Conservation (phyloP, 1,284 basidiomycete genomes). For the Leccinum variabile region DNA sequence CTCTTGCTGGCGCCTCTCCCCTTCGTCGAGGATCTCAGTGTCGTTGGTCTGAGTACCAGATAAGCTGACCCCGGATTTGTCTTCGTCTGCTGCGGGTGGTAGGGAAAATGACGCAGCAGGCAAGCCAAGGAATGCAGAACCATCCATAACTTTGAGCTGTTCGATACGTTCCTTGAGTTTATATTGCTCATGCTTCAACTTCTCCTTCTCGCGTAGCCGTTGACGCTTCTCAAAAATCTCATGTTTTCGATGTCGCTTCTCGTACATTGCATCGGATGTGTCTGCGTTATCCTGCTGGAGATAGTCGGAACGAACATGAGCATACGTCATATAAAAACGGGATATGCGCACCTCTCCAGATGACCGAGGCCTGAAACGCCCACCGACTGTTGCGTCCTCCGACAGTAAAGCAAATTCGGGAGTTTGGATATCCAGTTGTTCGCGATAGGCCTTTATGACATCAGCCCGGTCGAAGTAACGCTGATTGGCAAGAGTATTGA, state of each 20-base stretch:
- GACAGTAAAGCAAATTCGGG: conserved; percentile 62
- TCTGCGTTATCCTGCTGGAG: conserved; percentile 51
- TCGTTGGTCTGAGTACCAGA: conserved; percentile 42
- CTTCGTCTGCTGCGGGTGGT: conserved; percentile 31
- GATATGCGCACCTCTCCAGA: conserved; percentile 62
- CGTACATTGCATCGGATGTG: conserved; percentile 83
- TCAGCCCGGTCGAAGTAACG: conserved; percentile 78
- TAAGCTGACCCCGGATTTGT: conserved; percentile 31
- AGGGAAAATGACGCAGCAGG: conserved; percentile 55
- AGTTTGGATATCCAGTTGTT: conserved; percentile 69
- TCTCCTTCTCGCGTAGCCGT: conserved; percentile 85
- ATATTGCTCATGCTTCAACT: conserved; percentile 87
- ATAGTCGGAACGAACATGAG: conserved; percentile 13
- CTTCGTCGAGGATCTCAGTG: conserved; percentile 50
- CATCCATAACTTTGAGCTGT: conserved; percentile 74
- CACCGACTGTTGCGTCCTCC: conserved; percentile 60
- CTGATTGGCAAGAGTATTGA: conserved; percentile 61
- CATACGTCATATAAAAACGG: conserved; percentile 11
- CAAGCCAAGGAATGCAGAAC: conserved; percentile 62
- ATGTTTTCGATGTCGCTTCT: conserved; percentile 81
- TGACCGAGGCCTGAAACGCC: conserved; percentile 64
- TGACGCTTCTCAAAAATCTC: conserved; percentile 85
- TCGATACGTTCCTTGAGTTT: conserved; percentile 89
- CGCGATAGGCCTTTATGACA: conserved; percentile 66
- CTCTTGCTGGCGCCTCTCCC: conserved; percentile 65